Percentiles rank a stretch among this genome's conserved stretches.
Evolutionary conservation across 2,329 filamentous ascomycete genomes (phyloP).

Genomic region (Hyphodiscus sp.): DNA sequence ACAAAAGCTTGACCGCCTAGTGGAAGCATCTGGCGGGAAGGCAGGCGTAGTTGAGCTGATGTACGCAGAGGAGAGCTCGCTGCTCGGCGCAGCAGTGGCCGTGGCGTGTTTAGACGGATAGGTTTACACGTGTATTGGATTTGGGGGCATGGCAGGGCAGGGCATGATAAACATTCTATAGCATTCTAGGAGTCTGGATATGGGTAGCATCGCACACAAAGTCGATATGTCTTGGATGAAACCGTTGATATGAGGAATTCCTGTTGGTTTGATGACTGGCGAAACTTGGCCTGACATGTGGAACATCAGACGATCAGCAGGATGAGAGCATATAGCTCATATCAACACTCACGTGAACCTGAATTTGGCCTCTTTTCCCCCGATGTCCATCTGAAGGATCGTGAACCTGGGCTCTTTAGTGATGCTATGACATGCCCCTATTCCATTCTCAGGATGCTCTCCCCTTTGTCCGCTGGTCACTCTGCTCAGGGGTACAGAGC

Average conservation of each 20-base stretch:
- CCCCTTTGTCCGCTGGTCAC: background rate
- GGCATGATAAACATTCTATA: background rate
- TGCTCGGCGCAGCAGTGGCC: slow-evolving; percentile 69
- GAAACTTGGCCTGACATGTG: background rate
- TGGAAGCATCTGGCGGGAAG: slow-evolving; percentile 35
- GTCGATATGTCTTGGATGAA: background rate
- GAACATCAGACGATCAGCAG: background rate
- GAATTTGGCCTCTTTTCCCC: no score
- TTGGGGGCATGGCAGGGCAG: background rate
- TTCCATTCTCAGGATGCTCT: background rate
- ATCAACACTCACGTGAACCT: background rate
- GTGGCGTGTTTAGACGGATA: slow-evolving; percentile 39
- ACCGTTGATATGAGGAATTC: background rate
- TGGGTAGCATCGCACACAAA: background rate
- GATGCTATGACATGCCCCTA: background rate
- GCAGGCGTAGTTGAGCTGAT: slow-evolving; percentile 52
- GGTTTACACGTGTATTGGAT: background rate
- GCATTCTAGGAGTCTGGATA: background rate
- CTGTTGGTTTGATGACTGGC: background rate
- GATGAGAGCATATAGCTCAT: background rate
- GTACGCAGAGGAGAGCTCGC: slow-evolving; percentile 65
- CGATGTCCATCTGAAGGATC: background rate
- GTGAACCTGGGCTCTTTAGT: background rate
- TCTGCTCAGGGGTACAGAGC: background rate
- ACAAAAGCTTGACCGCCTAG: slow-evolving; percentile 53